These are phyloP conservation scores for Globisporangium spinosum DNA, from an alignment of 352 stramenopile species.

Conservation along the genomic window DNA sequence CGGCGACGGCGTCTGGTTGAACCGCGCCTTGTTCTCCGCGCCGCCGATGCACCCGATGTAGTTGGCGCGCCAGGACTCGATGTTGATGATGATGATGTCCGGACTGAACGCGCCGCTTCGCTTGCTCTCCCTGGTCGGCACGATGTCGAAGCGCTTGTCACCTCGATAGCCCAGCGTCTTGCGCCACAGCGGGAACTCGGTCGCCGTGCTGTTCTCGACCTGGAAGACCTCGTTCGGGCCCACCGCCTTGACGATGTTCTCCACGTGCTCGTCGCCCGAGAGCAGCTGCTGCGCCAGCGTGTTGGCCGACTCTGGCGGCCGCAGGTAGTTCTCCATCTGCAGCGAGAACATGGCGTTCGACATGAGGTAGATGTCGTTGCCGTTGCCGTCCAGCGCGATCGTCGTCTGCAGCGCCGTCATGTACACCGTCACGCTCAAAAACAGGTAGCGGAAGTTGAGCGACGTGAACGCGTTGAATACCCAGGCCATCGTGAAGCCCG, in stretches of 20 bases:
- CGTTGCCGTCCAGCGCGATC: conserved; percentile 35
- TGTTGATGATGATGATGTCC: conserved; percentile 70
- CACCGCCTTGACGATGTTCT: conserved; percentile 49
- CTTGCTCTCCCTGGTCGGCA: conserved; percentile 10
- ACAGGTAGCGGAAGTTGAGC: conserved; percentile 25
- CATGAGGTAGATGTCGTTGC: conserved; percentile 68
- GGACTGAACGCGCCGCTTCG: conserved; percentile 19
- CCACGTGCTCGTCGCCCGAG: conserved; percentile 26
- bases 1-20: conserved; percentile 45
- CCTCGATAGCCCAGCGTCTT: conserved; percentile 52
- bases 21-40: conserved; percentile 33
- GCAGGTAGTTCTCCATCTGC: conserved; percentile 56
- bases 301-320: conserved; percentile 23
- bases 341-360: conserved; percentile 65
- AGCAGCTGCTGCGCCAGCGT: conserved; percentile 10
- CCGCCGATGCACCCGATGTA: conserved; percentile 60
- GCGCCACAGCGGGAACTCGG: conserved; percentile 44
- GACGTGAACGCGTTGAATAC: conserved; percentile 39
- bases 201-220: conserved; percentile 55
- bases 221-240: conserved; percentile 42
- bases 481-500: conserved; percentile 26
- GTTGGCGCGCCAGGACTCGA: conserved; percentile 60
- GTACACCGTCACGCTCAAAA: conserved; percentile 23
- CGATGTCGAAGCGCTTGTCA: conserved; percentile 42
- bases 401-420: conserved; percentile 36